A percentile compares a stretch with the other conserved stretches of the same genome.
phyloP scores from a whole-genome alignment of 192 early-diverging fungal species.

The Entrophospora sp. region DNA sequence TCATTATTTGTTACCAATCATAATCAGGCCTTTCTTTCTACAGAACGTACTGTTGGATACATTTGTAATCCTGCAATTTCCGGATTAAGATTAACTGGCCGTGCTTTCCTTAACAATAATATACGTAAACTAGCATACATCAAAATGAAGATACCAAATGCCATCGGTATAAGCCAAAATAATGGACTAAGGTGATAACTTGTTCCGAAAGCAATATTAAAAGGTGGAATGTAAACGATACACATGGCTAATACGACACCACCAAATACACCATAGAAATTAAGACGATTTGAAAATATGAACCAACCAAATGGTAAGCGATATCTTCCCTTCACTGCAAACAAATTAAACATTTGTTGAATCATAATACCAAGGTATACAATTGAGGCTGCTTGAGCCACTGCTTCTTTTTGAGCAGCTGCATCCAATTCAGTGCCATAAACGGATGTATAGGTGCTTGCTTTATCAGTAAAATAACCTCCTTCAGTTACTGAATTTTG shows the following conservation, averaged over 20 bases:
- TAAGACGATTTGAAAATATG: constrained; percentile 71
- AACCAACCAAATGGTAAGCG: constrained; percentile 69
- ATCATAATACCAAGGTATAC: constrained; percentile 74
- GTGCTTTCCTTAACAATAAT: constrained; percentile 48
- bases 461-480: constrained; percentile 42
- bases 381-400: constrained; percentile 71
- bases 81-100: constrained; percentile 57
- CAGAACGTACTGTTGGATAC: constrained; percentile 28
- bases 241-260: constrained; percentile 60
- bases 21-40: constrained; percentile 6
- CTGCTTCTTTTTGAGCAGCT: constrained; percentile 51
- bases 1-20: too few species aligned
- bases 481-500: constrained; percentile 35
- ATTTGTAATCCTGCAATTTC: constrained; percentile 75
- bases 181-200: constrained; percentile 56
- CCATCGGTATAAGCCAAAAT: constrained; percentile 82
- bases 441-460: constrained; percentile 27
- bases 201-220: constrained; percentile 71
- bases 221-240: constrained; percentile 77
- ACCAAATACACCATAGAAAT: constrained; percentile 60
- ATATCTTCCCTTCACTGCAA: constrained; percentile 79
- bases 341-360: constrained; percentile 91
- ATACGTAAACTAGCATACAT: constrained; percentile 64
- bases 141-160: constrained; percentile 68
- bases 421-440: constrained; percentile 36